Evolutionary conservation across 1,139 yeast genomes (phyloP).

Genomic region (Debaryomyces robertsiae): DNA sequence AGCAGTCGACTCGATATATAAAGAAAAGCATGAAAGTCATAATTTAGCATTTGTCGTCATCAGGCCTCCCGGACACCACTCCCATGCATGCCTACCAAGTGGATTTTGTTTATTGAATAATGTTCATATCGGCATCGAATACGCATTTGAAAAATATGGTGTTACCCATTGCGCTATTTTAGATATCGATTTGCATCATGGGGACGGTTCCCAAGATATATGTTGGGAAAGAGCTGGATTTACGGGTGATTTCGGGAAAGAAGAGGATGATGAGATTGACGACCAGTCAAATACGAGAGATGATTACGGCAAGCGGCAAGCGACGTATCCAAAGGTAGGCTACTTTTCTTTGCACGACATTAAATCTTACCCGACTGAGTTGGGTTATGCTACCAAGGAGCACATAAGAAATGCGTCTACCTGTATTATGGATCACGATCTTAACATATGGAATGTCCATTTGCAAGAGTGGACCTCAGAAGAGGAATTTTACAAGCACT

Average conservation of each 20-base stretch:
- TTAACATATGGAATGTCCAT: slow-evolving; percentile 86
- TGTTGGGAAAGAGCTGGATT: slow-evolving; percentile 81
- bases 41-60: slow-evolving; percentile 69
- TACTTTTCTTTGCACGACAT: slow-evolving; percentile 86
- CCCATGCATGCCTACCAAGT: slow-evolving; percentile 81
- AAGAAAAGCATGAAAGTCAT: slow-evolving; percentile 35
- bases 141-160: slow-evolving; percentile 64
- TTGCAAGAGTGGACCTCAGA: slow-evolving; percentile 65
- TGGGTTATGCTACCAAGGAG: slow-evolving; percentile 73
- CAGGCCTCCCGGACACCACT: slow-evolving; percentile 89
- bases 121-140: slow-evolving; percentile 81
- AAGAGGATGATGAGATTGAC: slow-evolving; percentile 42
- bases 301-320: slow-evolving; percentile 56
- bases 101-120: slow-evolving; percentile 88
- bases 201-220: slow-evolving; percentile 90
- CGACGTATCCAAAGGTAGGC: slow-evolving; percentile 68
- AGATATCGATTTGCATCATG: slow-evolving; percentile 87
- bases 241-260: slow-evolving; percentile 52
- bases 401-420: slow-evolving; percentile 77
- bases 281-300: slow-evolving; percentile 40
- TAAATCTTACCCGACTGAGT: slow-evolving; percentile 83
- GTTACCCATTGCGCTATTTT: slow-evolving; percentile 82
- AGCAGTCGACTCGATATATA: slow-evolving; percentile 63
- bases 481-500: slow-evolving; percentile 66
- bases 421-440: slow-evolving; percentile 77